Evolutionary conservation across 768 basidiomycete genomes (phyloP).

Genomic region (Gymnopilus junonius): DNA sequence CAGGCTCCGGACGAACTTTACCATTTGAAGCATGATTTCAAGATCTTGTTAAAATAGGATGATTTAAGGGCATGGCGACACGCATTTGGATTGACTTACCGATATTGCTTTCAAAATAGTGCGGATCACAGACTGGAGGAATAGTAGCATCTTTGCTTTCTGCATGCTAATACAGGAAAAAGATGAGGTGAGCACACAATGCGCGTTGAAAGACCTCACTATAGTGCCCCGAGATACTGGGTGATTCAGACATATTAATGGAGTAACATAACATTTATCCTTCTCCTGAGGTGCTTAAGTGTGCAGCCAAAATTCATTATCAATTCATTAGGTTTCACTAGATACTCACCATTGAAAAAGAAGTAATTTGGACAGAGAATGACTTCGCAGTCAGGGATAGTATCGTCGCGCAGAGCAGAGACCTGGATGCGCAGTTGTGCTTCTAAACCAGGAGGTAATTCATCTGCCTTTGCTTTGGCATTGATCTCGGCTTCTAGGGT

Average conservation of each 20-base stretch:
- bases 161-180: conserved; percentile 26
- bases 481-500: conserved; percentile 29
- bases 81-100: conserved; percentile 36
- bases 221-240: conserved; percentile 53
- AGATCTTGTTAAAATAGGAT: conserved; percentile 23
- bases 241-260: conserved; percentile 42
- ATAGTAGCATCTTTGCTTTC: conserved; percentile 34
- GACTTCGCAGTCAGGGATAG: conserved; percentile 31
- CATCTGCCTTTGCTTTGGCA: conserved; percentile 15
- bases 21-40: conserved; percentile 33
- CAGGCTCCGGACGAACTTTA: conserved; percentile 34
- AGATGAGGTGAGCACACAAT: not conserved
- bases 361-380: conserved; percentile 24
- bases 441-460: conserved; percentile 32
- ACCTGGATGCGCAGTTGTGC: conserved; percentile 47
- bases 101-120: conserved; percentile 43
- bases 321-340: no score
- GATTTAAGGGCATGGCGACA: not conserved
- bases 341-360: conserved; percentile 10
- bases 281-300: conserved; percentile 11
- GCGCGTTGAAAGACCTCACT: no score
- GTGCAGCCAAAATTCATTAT: no score
- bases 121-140: conserved; percentile 42
- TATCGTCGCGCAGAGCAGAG: conserved; percentile 28
- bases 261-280: conserved; percentile 46